A percentile compares a stretch with the other conserved stretches of the same genome.
phyloP scores from a whole-genome alignment of 2,329 filamentous ascomycete genomes.

The Epichloe baconii region DNA sequence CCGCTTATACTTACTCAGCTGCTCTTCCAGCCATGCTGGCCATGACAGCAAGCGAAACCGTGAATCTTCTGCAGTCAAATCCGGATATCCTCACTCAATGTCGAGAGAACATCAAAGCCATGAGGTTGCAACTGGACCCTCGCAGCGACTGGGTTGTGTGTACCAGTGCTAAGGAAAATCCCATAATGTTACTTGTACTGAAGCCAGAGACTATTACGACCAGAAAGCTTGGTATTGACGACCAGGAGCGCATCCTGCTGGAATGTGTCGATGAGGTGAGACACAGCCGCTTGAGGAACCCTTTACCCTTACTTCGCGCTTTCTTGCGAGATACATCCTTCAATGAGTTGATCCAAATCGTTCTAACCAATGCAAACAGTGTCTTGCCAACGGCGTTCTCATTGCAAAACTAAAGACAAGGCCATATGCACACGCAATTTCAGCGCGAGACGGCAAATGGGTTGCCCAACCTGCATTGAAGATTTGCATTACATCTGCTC shows the following conservation, averaged over 20 bases:
- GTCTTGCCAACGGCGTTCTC: slow-evolving; percentile 75
- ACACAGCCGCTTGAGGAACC: background rate
- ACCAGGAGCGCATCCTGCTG: slow-evolving; percentile 75
- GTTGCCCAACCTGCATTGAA: slow-evolving; percentile 72
- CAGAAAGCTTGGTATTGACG: slow-evolving; percentile 53
- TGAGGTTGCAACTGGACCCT: slow-evolving; percentile 80
- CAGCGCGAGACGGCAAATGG: slow-evolving; percentile 56
- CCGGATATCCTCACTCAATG: slow-evolving; percentile 69
- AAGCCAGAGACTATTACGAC: slow-evolving; percentile 70
- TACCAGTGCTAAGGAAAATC: slow-evolving; percentile 72
- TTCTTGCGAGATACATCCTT: background rate
- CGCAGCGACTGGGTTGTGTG: slow-evolving; percentile 86
- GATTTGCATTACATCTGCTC: slow-evolving; percentile 74
- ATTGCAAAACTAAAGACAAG: slow-evolving; percentile 76
- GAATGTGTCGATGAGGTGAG: slow-evolving; percentile 94
- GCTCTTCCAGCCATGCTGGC: slow-evolving; percentile 87
- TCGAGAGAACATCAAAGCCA: slow-evolving; percentile 73
- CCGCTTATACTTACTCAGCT: slow-evolving; percentile 90
- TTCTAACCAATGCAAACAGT: slow-evolving; percentile 31
- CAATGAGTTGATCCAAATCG: background rate
- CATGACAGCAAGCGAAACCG: slow-evolving; percentile 87
- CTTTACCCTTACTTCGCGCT: background rate
- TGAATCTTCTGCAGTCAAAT: slow-evolving; percentile 73
- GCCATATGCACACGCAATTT: slow-evolving; percentile 49
- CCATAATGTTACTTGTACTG: slow-evolving; percentile 68